Evolutionary conservation across 306 rosid genomes (phyloP).

Genomic region (Dalbergia oliveri): DNA sequence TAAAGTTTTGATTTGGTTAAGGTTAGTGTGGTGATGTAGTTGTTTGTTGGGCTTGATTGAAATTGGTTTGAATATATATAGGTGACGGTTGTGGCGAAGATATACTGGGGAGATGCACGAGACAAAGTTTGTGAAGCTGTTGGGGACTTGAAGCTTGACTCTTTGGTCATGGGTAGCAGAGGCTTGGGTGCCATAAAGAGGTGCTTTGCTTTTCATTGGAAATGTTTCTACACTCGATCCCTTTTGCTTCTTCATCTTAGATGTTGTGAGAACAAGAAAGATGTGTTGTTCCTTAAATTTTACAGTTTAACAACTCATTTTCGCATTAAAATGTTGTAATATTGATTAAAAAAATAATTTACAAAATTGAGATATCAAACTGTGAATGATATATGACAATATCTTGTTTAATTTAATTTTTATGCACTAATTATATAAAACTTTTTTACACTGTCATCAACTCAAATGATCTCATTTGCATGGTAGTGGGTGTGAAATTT

Average conservation of each 20-base stretch:
- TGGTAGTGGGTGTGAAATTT: no score
- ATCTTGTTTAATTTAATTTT: no score
- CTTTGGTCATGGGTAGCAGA: slow-evolving; percentile 68
- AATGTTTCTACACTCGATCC: not conserved
- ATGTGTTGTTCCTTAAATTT: not conserved
- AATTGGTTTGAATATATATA: slow-evolving; percentile 14
- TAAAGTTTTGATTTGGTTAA: not conserved
- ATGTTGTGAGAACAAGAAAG: not conserved
- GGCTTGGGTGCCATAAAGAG: slow-evolving; percentile 64
- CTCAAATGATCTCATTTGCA: no score
- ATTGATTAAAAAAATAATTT: no score
- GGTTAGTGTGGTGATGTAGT: not conserved
- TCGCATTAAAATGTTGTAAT: not conserved
- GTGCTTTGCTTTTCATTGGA: slow-evolving; percentile 29
- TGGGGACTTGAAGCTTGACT: slow-evolving; percentile 58
- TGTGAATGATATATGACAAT: not conserved
- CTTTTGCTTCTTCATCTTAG: not conserved
- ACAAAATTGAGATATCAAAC: not conserved
- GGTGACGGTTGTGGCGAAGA: slow-evolving; percentile 59
- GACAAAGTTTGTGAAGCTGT: slow-evolving; percentile 54
- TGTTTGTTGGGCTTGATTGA: not conserved
- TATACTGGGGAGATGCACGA: slow-evolving; percentile 70
- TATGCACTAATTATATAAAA: no score
- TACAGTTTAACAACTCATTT: not conserved
- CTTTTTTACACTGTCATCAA: no score